Conservation (phyloP, 2,329 filamentous ascomycete genomes). For the Coniochaeta sp. region DNA sequence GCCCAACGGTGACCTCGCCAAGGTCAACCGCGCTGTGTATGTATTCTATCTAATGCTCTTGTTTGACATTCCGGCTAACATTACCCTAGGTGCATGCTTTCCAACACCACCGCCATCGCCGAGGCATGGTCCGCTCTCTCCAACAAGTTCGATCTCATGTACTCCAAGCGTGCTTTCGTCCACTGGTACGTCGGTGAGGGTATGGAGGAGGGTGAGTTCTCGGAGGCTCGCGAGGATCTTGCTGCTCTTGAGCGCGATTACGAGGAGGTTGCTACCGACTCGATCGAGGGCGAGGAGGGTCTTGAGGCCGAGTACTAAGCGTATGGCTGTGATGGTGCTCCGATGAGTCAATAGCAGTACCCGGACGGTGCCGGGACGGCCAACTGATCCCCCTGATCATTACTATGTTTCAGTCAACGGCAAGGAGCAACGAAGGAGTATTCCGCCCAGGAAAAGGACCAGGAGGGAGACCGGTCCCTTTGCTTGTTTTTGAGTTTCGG, state of each 20-base stretch:
- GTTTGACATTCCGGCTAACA: not conserved
- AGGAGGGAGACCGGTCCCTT: not conserved
- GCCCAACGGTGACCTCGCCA: slow-evolving; percentile 93
- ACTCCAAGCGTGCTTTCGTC: slow-evolving; percentile 99
- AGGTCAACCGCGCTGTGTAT: slow-evolving; percentile 97
- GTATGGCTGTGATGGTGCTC: not conserved
- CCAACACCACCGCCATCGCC: slow-evolving; percentile 96
- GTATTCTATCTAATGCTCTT: slow-evolving; percentile 20
- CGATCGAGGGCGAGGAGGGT: slow-evolving; percentile 78
- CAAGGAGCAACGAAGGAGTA: not conserved
- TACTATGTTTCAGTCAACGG: not conserved
- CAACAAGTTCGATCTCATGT: slow-evolving; percentile 99
- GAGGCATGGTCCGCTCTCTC: slow-evolving; percentile 96
- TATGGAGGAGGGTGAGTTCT: slow-evolving; percentile 99
- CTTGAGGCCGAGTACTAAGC: slow-evolving; percentile 85
- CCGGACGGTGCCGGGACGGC: not conserved
- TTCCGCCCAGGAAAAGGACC: not conserved
- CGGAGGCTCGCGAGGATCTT: slow-evolving; percentile 96
- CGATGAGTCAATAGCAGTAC: not conserved
- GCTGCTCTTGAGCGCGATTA: slow-evolving; percentile 97
- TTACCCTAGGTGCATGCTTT: slow-evolving; percentile 79
- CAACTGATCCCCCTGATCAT: not conserved
- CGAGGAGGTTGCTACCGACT: slow-evolving; percentile 96
- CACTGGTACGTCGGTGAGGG: slow-evolving; percentile 99
- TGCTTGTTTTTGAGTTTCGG: not conserved